Evolutionary conservation across 129 eudicot species (phyloP).

Genomic region (Deinandra increscens): DNA sequence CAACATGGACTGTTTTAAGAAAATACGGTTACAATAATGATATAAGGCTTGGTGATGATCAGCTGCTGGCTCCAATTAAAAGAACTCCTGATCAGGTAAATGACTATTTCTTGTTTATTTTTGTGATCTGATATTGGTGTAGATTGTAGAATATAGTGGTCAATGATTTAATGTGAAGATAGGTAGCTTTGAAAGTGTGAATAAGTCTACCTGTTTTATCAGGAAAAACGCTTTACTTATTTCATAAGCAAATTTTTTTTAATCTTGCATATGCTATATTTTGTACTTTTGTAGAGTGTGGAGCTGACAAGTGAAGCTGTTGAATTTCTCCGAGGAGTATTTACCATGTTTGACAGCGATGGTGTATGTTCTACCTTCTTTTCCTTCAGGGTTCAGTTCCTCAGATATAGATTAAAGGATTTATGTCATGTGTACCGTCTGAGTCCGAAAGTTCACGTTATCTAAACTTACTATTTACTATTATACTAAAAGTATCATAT

Average conservation of each 20-base stretch:
- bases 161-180: constrained; percentile 1
- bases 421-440: neutral
- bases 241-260: neutral
- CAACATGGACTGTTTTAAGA: constrained; percentile 94
- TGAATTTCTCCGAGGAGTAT: constrained; percentile 67
- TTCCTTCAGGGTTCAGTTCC: constrained; percentile 1
- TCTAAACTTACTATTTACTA: neutral
- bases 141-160: neutral
- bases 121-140: neutral
- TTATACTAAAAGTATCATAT: neutral
- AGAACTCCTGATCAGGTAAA: constrained; percentile 80
- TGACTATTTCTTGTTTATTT: neutral
- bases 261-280: neutral
- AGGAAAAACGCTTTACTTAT: neutral
- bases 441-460: neutral
- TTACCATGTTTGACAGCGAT: constrained; percentile 63
- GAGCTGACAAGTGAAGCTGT: constrained; percentile 89
- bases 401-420: neutral
- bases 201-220: neutral
- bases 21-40: constrained; percentile 93
- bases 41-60: constrained; percentile 72
- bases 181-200: neutral
- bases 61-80: constrained; percentile 70
- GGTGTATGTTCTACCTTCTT: constrained; percentile 53
- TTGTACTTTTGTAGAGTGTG: constrained; percentile 63